phyloP scores from a whole-genome alignment of 345 rosid species.

The Hirschfeldia incana region DNA sequence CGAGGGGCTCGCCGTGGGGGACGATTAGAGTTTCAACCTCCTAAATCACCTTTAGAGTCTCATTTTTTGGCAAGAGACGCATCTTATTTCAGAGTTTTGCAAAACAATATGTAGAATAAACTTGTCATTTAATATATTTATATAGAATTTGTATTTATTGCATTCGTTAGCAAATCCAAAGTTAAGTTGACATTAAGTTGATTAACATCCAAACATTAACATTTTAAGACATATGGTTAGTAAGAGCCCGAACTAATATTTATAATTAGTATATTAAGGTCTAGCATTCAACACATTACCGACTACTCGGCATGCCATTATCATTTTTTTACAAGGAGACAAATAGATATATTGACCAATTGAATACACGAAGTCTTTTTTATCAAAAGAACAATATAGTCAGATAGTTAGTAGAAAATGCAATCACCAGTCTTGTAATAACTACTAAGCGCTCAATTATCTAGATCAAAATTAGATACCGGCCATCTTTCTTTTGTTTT shows the following conservation, averaged over 20 bases:
- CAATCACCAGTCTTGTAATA: constrained; percentile 29
- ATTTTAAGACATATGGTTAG: not conserved
- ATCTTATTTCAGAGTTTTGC: too few species aligned
- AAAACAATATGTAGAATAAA: too few species aligned
- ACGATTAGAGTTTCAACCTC: too few species aligned
- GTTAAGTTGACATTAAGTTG: too few species aligned
- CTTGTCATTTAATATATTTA: too few species aligned
- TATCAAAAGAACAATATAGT: not conserved
- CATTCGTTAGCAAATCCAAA: too few species aligned
- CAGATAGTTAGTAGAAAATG: constrained; percentile 36
- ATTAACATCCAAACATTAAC: too few species aligned
- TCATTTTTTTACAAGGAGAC: constrained; percentile 18
- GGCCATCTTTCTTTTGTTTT: constrained; percentile 17
- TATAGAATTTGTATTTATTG: too few species aligned
- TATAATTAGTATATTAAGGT: constrained; percentile 5
- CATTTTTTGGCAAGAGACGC: too few species aligned
- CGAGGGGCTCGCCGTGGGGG: too few species aligned
- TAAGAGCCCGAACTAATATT: not conserved
- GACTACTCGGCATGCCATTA: constrained; percentile 29
- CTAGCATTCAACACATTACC: constrained; percentile 28
- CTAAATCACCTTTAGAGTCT: too few species aligned
- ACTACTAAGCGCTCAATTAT: constrained; percentile 2
- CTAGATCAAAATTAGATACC: constrained; percentile 38
- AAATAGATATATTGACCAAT: not conserved
- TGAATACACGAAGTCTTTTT: not conserved